These are phyloP conservation scores for Vigna trinervia DNA, from an alignment of 306 rosid genomes.

Conservation along the genomic window DNA sequence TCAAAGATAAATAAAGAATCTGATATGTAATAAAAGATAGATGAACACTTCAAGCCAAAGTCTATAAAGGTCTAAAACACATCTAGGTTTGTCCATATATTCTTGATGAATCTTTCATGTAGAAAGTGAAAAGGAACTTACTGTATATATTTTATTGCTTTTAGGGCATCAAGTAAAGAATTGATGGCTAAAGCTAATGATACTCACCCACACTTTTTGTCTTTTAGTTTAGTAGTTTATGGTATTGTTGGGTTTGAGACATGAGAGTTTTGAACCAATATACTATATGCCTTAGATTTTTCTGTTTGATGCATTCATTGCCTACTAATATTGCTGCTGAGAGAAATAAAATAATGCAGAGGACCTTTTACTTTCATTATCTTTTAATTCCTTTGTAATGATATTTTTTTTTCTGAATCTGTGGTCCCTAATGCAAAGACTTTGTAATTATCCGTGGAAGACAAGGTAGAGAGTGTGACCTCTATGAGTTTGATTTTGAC, in stretches of 20 bases:
- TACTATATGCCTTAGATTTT: slow-evolving; percentile 3
- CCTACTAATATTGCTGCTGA: background rate
- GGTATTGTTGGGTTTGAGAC: background rate
- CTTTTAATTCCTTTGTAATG: slow-evolving; percentile 18
- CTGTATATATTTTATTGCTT: slow-evolving; percentile 29
- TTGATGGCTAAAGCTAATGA: slow-evolving; percentile 6
- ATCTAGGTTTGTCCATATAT: background rate
- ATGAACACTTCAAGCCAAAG: background rate
- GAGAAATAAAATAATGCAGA: background rate
- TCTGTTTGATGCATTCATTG: background rate
- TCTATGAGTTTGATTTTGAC: slow-evolving; percentile 46
- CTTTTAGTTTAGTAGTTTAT: background rate
- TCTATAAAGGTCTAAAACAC: background rate
- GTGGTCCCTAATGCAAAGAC: slow-evolving; percentile 40
- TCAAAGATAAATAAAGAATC: too few species aligned
- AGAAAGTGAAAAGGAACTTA: slow-evolving; percentile 14
- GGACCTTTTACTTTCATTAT: background rate
- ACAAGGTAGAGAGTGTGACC: slow-evolving; percentile 35
- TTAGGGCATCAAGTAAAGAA: slow-evolving; percentile 42
- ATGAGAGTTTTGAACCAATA: background rate
- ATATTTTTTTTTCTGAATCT: background rate
- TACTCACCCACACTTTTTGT: slow-evolving; percentile 22
- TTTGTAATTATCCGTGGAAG: slow-evolving; percentile 31
- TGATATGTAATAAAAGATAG: too few species aligned
- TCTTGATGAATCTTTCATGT: background rate